Base-by-base conservation (phyloP, 345 rosid genomes). In the Brassica incana region DNA sequence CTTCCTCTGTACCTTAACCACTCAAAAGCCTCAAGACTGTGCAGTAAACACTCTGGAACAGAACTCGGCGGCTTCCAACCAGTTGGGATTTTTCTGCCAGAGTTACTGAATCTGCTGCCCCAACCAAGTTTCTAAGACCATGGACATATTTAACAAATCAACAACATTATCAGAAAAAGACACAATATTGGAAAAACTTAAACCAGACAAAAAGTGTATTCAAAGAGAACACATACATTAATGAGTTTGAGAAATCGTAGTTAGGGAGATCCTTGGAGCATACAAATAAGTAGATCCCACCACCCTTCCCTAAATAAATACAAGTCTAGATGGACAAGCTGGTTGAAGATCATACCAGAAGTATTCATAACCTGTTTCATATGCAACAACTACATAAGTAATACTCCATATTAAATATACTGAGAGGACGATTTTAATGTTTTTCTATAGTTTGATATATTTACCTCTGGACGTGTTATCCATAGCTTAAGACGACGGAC, bases 311-410 rank as follows among this genome's bases (percentile, higher is more conserved):
- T 1, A 50, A 2, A 0, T 32, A 33, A 30, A 64, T 8, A 5
- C 43, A 75, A 14, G 6, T 9, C 32, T n/a, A 75, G 78, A 56
- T 35, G 18, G 60, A 75, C 73, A 75, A 75, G 73, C 58, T 56
- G 66, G 10, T 25, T 54, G 67, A 75, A 75, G 29, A 66, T 38
- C 18, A 75, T 56, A 58, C 58, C 40, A 38, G 27, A 18, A 23
- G 72, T 40, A 54, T 1, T 5, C 27, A 8, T 9, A 66, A 23
- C 40, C 72, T 75, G 72, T 7, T 9, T 43, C n/a, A 43, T 43
- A 43, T 43, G 50, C 50, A 43, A 43, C 23, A 20, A 33, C 50
- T 43, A 43, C 50, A 43, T 43, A 43, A 43, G 50, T 43, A 43
- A 43, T 38, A 38, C 43, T 38, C 8, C 2, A 38, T 38, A 38